Base-by-base conservation (phyloP, 192 early-diverging fungal species). In the Funneliformis mosseae region DNA sequence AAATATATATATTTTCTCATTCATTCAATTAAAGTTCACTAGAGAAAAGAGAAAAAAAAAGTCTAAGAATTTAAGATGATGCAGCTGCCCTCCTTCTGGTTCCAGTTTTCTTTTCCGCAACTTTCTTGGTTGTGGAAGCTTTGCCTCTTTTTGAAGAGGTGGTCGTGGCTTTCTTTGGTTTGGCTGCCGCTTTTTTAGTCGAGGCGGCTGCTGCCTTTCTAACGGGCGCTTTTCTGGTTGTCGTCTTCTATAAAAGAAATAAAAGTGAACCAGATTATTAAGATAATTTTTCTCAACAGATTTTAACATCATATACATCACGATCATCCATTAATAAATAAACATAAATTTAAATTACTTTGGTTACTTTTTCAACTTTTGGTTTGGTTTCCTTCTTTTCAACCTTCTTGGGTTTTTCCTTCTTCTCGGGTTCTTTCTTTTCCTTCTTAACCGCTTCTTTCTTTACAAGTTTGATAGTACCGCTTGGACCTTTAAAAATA, bases 401-500 rank as follows among this genome's bases (percentile, higher is more conserved):
- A 9, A 8, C 28, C 1, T 60, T 63, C 62, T 77, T 77, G 5
- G 77, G 77, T 68, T 78, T 78, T 33, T 78, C 77, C 12, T 78
- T 67, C 27, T 78, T 78, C 43, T 78, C 62, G 14, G 33, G 43
- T 67, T 78, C 66, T 23, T 77, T 77, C 8, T 61, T 64, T 63
- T 77, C 76, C 16, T 78, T 78, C 63, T 78, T 78, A 25, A 25
- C 63, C 3, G 61, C 8, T 33, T 78, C 76, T 16, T 78, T 78
- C 33, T 78, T 78, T 4, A 78, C 77, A 27, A 78, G 77, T 48
- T 78, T 78, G 39, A 78, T 21, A 33, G 77, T 78, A 23, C 77
- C 77, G 27, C 66, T 78, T 2, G 77, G 77, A 45, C 77, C 77
- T 78, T 6, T n/a, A n/a, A 46, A 2, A 33, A 33, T 33, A 33